Conservation (phyloP, 371 early-diverging fungal species). For the Mucor lusitanicus region DNA sequence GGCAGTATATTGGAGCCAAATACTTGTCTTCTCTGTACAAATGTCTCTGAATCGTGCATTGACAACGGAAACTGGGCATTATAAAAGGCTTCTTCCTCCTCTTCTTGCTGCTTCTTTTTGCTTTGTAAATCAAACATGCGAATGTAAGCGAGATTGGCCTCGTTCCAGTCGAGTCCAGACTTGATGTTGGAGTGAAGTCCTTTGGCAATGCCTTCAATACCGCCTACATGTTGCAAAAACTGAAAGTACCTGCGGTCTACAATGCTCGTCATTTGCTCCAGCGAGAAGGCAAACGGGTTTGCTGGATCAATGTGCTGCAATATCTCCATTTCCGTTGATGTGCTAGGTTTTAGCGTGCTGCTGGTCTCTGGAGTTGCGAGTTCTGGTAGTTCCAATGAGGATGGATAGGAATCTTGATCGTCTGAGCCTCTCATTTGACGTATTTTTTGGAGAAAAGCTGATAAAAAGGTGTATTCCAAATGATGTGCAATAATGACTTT, state of each 20-base stretch:
- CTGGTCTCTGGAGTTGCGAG: background rate
- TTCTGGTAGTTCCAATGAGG: slow-evolving; percentile 3
- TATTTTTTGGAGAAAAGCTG: background rate
- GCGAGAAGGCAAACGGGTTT: slow-evolving; percentile 46
- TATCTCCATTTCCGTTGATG: slow-evolving; percentile 15
- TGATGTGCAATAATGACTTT: background rate
- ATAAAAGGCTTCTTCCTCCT: slow-evolving; percentile 6
- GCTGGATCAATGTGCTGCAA: slow-evolving; percentile 38
- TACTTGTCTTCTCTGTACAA: slow-evolving; percentile 41
- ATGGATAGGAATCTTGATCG: slow-evolving; percentile 4
- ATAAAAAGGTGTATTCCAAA: background rate
- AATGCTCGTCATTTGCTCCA: slow-evolving; percentile 46
- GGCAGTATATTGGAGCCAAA: slow-evolving; percentile 76
- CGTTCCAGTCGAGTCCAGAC: slow-evolving; percentile 39
- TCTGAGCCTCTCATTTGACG: background rate
- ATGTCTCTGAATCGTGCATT: slow-evolving; percentile 6
- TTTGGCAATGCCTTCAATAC: slow-evolving; percentile 48
- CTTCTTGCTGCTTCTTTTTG: background rate
- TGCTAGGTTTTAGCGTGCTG: background rate
- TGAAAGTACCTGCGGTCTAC: slow-evolving; percentile 54
- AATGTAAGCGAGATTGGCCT: slow-evolving; percentile 13
- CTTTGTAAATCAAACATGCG: slow-evolving; percentile 15
- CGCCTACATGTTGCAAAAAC: slow-evolving; percentile 45
- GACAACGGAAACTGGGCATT: background rate
- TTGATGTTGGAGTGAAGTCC: slow-evolving; percentile 55